Percentiles rank a stretch among this genome's conserved stretches.
These are phyloP conservation scores for Solanum chacoense DNA, from an alignment of 305 asterid species.

Conservation along the genomic window DNA sequence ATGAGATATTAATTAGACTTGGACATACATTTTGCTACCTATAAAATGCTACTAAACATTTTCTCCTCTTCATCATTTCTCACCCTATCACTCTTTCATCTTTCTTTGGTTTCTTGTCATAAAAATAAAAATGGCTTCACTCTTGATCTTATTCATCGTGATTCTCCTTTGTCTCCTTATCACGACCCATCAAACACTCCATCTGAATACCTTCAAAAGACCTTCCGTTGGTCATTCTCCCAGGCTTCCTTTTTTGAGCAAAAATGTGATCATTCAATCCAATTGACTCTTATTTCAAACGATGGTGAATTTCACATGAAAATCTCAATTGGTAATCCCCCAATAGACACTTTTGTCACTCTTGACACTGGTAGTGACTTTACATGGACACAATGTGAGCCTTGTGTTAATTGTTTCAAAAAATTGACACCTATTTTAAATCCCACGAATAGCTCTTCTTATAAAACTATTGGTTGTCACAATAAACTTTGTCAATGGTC, in stretches of 20 bases:
- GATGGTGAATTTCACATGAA: conserved; percentile 41
- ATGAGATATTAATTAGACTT: not conserved
- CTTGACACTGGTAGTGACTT: conserved; percentile 30
- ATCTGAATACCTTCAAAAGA: conserved; percentile 10
- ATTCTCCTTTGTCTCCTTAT: conserved; percentile 31
- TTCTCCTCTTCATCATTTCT: not conserved
- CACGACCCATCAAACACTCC: conserved; percentile 18
- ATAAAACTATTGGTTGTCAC: conserved; percentile 2
- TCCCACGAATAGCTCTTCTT: conserved; percentile 4
- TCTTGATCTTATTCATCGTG: conserved; percentile 32
- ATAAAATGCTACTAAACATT: not conserved
- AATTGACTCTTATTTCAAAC: not conserved
- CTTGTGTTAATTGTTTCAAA: conserved; percentile 17
- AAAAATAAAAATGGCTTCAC: conserved; percentile 26
- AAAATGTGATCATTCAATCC: not conserved
- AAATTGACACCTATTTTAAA: conserved; percentile 18
- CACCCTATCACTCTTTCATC: not conserved
- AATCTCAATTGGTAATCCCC: conserved; percentile 44
- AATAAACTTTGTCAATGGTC: not conserved
- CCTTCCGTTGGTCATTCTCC: conserved; percentile 26
- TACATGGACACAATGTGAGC: conserved; percentile 29
- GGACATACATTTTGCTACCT: not conserved
- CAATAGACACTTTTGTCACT: conserved; percentile 22
- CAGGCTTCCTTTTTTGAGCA: conserved; percentile 5
- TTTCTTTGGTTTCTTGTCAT: not conserved